Percentiles rank a stretch among this genome's conserved stretches.
These are phyloP conservation scores for Coemansia sp. DNA, from an alignment of 192 early-diverging fungal genomes.

Conservation along the genomic window DNA sequence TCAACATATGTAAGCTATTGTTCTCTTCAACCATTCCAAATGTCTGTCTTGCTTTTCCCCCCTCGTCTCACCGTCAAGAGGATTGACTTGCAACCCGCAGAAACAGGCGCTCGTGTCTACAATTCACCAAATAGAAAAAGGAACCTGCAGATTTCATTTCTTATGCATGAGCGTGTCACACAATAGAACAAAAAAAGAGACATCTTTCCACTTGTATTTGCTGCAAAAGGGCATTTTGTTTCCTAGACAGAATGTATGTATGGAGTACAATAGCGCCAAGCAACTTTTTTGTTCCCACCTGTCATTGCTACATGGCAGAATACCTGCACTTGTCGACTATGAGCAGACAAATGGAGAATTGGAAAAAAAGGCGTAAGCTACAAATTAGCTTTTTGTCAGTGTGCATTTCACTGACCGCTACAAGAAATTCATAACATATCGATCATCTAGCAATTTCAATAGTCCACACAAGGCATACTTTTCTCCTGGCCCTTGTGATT, in stretches of 20 bases:
- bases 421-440: too few relatives aligned
- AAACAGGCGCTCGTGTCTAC: background rate
- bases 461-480: background rate
- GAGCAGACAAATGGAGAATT: background rate
- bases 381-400: constrained; percentile 3
- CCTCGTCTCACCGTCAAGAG: background rate
- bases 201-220: background rate
- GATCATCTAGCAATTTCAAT: background rate
- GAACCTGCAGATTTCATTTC: constrained; percentile 8
- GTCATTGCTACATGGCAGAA: background rate
- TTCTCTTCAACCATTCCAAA: background rate
- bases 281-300: background rate
- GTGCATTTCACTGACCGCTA: background rate
- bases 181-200: background rate
- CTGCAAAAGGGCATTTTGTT: background rate
- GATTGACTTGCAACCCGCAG: background rate
- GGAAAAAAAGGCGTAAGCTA: background rate
- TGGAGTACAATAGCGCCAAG: background rate
- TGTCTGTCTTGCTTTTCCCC: background rate
- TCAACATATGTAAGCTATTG: background rate
- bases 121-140: background rate
- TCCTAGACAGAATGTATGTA: background rate
- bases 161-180: constrained; percentile 1
- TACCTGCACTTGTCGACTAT: background rate
- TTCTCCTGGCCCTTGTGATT: background rate